A percentile compares a stretch with the other conserved stretches of the same genome.
These are phyloP conservation scores for Mycena leptocephala DNA, from an alignment of 768 basidiomycete genomes.

Conservation along the genomic window DNA sequence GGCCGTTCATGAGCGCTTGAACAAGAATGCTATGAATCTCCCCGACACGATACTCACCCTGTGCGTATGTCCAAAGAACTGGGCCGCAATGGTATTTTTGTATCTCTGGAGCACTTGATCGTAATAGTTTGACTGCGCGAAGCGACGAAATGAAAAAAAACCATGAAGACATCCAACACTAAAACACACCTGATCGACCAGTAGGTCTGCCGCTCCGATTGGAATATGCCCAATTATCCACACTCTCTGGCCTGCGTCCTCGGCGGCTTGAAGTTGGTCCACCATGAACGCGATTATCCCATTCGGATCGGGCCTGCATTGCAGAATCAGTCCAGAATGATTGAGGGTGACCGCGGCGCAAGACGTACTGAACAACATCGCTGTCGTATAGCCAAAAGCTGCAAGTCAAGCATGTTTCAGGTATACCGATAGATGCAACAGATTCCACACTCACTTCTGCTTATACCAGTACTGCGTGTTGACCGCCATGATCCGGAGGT, in stretches of 20 bases:
- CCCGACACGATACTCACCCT: slow-evolving; percentile 33
- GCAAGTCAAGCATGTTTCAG: neutral
- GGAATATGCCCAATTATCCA: slow-evolving; percentile 60
- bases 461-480: slow-evolving; percentile 59
- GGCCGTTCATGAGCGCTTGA: neutral
- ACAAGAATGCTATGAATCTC: neutral
- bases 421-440: neutral
- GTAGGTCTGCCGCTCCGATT: slow-evolving; percentile 45
- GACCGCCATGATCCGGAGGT: slow-evolving; percentile 54
- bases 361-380: slow-evolving; percentile 48
- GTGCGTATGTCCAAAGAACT: slow-evolving; percentile 61
- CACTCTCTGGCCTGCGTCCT: slow-evolving; percentile 51
- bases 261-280: slow-evolving; percentile 54
- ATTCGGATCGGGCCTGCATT: slow-evolving; percentile 54
- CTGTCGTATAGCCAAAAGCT: slow-evolving; percentile 61
- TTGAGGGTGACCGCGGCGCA: neutral
- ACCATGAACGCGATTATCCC: slow-evolving; percentile 59
- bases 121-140: slow-evolving; percentile 55
- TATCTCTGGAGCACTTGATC: slow-evolving; percentile 60
- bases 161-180: neutral
- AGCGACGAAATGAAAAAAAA: neutral
- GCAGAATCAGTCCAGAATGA: neutral
- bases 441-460: slow-evolving; percentile 43
- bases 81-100: slow-evolving; percentile 55
- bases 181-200: slow-evolving; percentile 29